Percentiles rank a stretch among this genome's conserved stretches.
phyloP scores from a whole-genome alignment of 2,329 filamentous ascomycete genomes.

The Ophiostoma novo-ulmi region DNA sequence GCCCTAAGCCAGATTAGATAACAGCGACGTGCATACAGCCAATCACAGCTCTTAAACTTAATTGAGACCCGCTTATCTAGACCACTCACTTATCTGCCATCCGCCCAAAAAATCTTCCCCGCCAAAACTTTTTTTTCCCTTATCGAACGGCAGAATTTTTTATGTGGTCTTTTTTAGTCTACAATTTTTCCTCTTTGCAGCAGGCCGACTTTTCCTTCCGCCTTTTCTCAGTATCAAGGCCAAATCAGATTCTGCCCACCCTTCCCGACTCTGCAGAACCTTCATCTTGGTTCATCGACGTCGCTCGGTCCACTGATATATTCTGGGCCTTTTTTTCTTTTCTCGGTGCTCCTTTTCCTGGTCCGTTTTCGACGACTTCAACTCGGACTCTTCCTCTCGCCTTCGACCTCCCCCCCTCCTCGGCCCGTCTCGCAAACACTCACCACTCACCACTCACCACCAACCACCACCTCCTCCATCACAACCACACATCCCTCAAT shows the following conservation, averaged over 20 bases:
- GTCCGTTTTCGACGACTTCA: not conserved
- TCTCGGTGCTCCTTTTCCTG: not conserved
- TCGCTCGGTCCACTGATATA: constrained; percentile 1
- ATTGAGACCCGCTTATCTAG: not conserved
- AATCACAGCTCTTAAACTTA: not conserved
- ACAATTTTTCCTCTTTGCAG: constrained; percentile 13
- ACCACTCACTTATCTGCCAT: not conserved
- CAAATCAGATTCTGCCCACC: constrained; percentile 1
- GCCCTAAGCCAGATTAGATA: constrained; percentile 12
- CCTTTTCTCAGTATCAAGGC: constrained; percentile 6
- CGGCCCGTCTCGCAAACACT: not conserved
- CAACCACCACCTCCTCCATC: not conserved
- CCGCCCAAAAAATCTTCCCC: constrained; percentile 16
- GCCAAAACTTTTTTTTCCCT: constrained; percentile 23
- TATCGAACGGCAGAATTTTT: constrained; percentile 20
- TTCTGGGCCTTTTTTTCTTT: not conserved
- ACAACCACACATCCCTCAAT: not conserved
- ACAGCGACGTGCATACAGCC: not conserved
- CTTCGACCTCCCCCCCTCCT: no score
- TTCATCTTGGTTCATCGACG: constrained; percentile 1
- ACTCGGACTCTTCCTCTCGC: no score
- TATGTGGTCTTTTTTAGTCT: constrained; percentile 13
- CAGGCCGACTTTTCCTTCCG: constrained; percentile 17
- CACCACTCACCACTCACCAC: not conserved
- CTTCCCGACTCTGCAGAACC: constrained; percentile 9